Percentiles rank a stretch among this genome's conserved stretches.
Evolutionary conservation across 805 yeast genomes (phyloP).

Genomic region (Schwanniomyces yamadae): DNA sequence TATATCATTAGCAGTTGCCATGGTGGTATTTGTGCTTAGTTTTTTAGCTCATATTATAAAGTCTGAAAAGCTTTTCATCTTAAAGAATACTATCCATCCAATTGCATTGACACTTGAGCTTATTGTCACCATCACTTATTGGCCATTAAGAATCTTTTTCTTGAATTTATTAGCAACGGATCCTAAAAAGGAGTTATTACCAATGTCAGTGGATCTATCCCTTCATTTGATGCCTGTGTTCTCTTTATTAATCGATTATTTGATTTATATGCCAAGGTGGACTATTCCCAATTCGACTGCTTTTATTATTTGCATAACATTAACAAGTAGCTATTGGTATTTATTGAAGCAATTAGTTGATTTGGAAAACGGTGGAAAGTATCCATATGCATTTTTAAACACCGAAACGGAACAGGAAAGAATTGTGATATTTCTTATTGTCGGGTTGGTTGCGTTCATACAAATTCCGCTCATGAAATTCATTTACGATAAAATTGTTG

Average conservation of each 20-base stretch:
- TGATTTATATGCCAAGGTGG: constrained; percentile 50
- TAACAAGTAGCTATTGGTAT: constrained; percentile 54
- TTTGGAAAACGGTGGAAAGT: constrained; percentile 45
- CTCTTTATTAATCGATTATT: constrained; percentile 54
- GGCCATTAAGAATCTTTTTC: constrained; percentile 62
- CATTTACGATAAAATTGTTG: constrained; percentile 20
- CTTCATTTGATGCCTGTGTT: constrained; percentile 61
- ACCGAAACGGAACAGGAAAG: constrained; percentile 45
- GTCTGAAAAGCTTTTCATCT: constrained; percentile 20
- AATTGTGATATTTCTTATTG: constrained; percentile 46
- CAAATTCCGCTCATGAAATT: constrained; percentile 29
- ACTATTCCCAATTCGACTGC: constrained; percentile 34
- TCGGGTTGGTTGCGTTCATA: constrained; percentile 34
- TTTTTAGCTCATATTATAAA: constrained; percentile 32
- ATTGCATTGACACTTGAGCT: constrained; percentile 57
- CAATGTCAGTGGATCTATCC: constrained; percentile 51
- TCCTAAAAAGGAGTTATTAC: constrained; percentile 35
- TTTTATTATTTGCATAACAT: constrained; percentile 31
- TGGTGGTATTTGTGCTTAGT: constrained; percentile 42
- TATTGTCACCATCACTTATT: constrained; percentile 62
- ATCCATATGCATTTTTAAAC: constrained; percentile 70
- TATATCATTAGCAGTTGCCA: constrained; percentile 50
- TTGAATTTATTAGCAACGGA: constrained; percentile 46
- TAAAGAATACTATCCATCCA: constrained; percentile 49
- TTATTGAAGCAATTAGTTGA: constrained; percentile 50